Percentiles rank a stretch among this genome's conserved stretches.
Evolutionary conservation across 2,329 filamentous ascomycete genomes (phyloP).

Genomic region (Daldinia sp.): DNA sequence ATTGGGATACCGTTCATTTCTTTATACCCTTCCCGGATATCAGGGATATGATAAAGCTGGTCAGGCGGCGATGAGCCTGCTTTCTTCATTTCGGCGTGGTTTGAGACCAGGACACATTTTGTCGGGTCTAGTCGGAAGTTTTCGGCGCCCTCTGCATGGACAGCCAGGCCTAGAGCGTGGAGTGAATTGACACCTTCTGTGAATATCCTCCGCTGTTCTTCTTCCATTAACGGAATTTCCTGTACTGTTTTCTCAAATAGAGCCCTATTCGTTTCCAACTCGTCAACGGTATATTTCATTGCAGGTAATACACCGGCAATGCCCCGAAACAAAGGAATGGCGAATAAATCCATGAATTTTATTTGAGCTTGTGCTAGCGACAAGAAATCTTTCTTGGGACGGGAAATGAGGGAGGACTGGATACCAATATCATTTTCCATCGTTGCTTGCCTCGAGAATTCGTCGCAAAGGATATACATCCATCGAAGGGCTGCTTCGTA

Average conservation of each 20-base stretch:
- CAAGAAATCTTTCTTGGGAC: slow-evolving; percentile 81
- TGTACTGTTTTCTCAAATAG: slow-evolving; percentile 76
- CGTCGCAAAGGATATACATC: slow-evolving; percentile 93
- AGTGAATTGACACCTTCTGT: slow-evolving; percentile 56
- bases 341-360: slow-evolving; percentile 96
- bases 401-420: slow-evolving; percentile 84
- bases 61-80: slow-evolving; percentile 38
- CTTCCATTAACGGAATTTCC: slow-evolving; percentile 63
- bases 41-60: slow-evolving; percentile 46
- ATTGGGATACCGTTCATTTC: slow-evolving; percentile 55
- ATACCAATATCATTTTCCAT: slow-evolving; percentile 93
- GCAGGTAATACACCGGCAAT: slow-evolving; percentile 85
- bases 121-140: slow-evolving; percentile 31
- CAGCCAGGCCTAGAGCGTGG: slow-evolving; percentile 54
- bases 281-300: slow-evolving; percentile 83
- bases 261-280: slow-evolving; percentile 78
- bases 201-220: slow-evolving; percentile 48
- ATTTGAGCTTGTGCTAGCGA: slow-evolving; percentile 89
- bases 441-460: slow-evolving; percentile 89
- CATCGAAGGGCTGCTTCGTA: slow-evolving; percentile 85
- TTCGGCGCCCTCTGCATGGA: slow-evolving; percentile 38
- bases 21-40: slow-evolving; percentile 49
- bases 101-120: slow-evolving; percentile 33
- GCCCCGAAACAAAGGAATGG: slow-evolving; percentile 87
- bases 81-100: slow-evolving; percentile 43